A percentile compares a stretch with the other conserved stretches of the same genome.
These are phyloP conservation scores for Thelephora ganbajun DNA, from an alignment of 768 basidiomycete genomes.

Conservation along the genomic window DNA sequence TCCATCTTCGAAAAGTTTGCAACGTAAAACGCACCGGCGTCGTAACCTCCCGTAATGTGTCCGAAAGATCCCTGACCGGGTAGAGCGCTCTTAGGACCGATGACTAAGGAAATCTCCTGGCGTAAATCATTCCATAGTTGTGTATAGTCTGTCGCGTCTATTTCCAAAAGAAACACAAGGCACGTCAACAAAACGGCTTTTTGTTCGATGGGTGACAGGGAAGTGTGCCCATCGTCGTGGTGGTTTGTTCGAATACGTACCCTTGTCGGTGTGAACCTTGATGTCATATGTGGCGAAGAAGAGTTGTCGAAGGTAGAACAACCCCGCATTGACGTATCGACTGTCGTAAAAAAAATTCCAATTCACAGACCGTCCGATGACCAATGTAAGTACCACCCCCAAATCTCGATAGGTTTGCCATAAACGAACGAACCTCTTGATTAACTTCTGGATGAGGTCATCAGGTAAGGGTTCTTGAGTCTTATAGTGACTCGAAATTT, in stretches of 20 bases:
- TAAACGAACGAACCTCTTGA: slow-evolving; percentile 43
- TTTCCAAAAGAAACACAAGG: background rate
- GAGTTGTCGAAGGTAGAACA: slow-evolving; percentile 71
- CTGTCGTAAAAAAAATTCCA: slow-evolving; percentile 10
- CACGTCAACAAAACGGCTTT: slow-evolving; percentile 2
- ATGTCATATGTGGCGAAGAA: slow-evolving; percentile 77
- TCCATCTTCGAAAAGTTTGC: background rate
- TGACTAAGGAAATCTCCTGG: slow-evolving; percentile 56
- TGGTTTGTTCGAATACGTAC: slow-evolving; percentile 17
- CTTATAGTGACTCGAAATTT: slow-evolving; percentile 73
- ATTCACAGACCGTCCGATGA: background rate
- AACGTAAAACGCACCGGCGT: slow-evolving; percentile 19
- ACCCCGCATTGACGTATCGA: slow-evolving; percentile 65
- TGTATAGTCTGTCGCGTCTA: slow-evolving; percentile 62
- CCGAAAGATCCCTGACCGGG: slow-evolving; percentile 69
- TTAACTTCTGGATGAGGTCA: slow-evolving; percentile 66
- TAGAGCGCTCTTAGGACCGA: slow-evolving; percentile 33
- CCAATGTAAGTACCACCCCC: no score
- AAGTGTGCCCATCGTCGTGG: no score
- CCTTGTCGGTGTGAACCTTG: slow-evolving; percentile 58
- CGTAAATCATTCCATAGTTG: slow-evolving; percentile 64
- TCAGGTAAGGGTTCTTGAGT: slow-evolving; percentile 55
- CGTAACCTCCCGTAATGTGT: slow-evolving; percentile 68
- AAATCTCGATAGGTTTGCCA: no score
- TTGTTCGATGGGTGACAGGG: background rate